These are phyloP conservation scores for Mycosphaerella sp. DNA, from an alignment of 2,329 filamentous ascomycete species.

Conservation along the genomic window DNA sequence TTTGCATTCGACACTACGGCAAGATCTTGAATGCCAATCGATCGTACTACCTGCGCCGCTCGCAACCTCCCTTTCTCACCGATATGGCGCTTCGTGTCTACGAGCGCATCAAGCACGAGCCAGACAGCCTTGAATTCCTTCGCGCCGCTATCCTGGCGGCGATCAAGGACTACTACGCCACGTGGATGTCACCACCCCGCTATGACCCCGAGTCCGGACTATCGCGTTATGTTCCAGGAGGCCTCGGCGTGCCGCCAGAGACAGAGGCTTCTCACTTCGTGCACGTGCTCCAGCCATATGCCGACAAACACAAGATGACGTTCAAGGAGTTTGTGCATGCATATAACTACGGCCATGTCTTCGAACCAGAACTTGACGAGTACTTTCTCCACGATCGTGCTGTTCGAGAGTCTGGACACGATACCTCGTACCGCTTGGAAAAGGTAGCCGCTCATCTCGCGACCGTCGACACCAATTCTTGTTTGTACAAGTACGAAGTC, in stretches of 20 bases:
- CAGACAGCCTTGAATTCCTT: constrained; percentile 73
- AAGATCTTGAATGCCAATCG: constrained; percentile 97
- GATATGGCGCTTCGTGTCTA: constrained; percentile 95
- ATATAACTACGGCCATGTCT: constrained; percentile 72
- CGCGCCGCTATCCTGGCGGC: constrained; percentile 74
- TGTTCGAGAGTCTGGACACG: constrained; percentile 92
- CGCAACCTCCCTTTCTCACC: constrained; percentile 92
- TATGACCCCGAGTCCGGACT: constrained; percentile 71
- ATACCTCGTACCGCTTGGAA: constrained; percentile 91
- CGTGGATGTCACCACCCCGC: constrained; percentile 70
- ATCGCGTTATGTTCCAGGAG: constrained; percentile 77
- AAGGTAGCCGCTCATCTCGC: constrained; percentile 80
- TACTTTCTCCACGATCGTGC: constrained; percentile 96
- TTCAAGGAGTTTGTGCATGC: constrained; percentile 80
- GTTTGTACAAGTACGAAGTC: constrained; percentile 94
- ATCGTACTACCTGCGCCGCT: constrained; percentile 89
- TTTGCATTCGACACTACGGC: constrained; percentile 96
- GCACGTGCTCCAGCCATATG: constrained; percentile 74
- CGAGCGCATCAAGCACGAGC: constrained; percentile 83
- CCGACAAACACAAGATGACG: constrained; percentile 72
- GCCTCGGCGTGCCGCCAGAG: constrained; percentile 81
- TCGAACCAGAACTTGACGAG: constrained; percentile 82
- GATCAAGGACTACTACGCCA: constrained; percentile 92
- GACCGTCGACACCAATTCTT: constrained; percentile 88
- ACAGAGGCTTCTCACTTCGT: constrained; percentile 83